Evolutionary conservation across 805 yeast species (phyloP), one percentile per base, ranked within the genome.

Genomic region (Yarrowia hollandica): DNA sequence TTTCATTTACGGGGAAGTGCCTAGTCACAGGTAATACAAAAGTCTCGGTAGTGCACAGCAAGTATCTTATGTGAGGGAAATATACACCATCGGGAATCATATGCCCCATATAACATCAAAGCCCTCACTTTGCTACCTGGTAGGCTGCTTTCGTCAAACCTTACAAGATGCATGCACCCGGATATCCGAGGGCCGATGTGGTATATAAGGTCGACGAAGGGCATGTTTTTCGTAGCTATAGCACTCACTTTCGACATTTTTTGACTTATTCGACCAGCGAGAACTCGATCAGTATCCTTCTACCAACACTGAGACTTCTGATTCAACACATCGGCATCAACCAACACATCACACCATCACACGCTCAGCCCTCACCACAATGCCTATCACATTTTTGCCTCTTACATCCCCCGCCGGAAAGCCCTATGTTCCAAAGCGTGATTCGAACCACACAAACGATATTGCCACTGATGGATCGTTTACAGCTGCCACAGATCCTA

Each of bases 331-430:
- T 26, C 11, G 30, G 9, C 4, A 10, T 26, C 30, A 33, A 8
- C 37, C 37, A 4, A 33, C 37, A 3, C 37, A 33, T 33, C 18
- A 26, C 30, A 26, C n/a, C n/a, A 26, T 33, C 37, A n/a, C n/a
- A n/a, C n/a, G n/a, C n/a, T n/a, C n/a, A n/a, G n/a, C n/a, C n/a
- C n/a, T n/a, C n/a, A n/a, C n/a, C n/a, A 15, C 5, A 2, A 44
- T 44, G 54, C 35, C 54, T 11, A 44, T 30, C 37, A 44, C 54
- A n/a, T 44, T 30, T 19, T n/a, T 44, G 35, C 37, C 54, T 31
- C 54, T 44, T 10, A 44, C 54, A 8, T 44, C 54, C 10, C 21
- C 54, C 6, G 37, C 7, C 8, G 37, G 54, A 44, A 31, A 44
- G 37, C 54, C 54, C 11, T 44, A 44, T 30, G 37, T 44, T 2